Percentiles rank a stretch among this genome's conserved stretches.
phyloP scores from a whole-genome alignment of 1,139 yeast species.

The Suhomyces choctaworum region DNA sequence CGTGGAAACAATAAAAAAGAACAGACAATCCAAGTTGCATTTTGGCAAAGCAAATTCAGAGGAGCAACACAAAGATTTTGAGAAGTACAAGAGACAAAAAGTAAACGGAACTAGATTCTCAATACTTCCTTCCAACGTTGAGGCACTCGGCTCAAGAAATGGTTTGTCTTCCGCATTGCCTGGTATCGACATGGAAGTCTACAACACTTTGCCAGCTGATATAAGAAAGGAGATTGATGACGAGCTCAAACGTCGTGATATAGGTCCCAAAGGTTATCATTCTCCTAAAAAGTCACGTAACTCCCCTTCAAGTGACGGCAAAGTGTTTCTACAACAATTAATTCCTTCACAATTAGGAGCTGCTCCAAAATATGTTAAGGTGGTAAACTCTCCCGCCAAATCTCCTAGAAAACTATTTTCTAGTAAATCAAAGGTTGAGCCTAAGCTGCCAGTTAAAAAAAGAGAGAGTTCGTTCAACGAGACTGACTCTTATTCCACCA shows the following conservation, averaged over 20 bases:
- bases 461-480: constrained; percentile 16
- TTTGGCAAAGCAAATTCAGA: constrained; percentile 19
- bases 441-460: constrained; percentile 16
- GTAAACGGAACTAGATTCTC: neutral
- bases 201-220: constrained; percentile 53
- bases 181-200: constrained; percentile 60
- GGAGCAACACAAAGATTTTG: neutral
- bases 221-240: constrained; percentile 49
- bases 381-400: constrained; percentile 34
- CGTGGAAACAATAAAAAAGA: constrained; percentile 29
- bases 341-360: constrained; percentile 36
- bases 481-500: constrained; percentile 36
- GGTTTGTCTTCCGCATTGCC: too few species aligned
- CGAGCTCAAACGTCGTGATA: constrained; percentile 44
- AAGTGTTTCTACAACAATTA: constrained; percentile 42
- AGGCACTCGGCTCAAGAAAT: constrained; percentile 14
- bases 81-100: neutral
- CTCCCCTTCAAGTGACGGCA: constrained; percentile 19
- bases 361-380: constrained; percentile 35
- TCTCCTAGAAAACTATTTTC: constrained; percentile 22
- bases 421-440: constrained; percentile 11
- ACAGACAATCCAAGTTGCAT: constrained; percentile 46
- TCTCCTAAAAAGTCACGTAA: constrained; percentile 14
- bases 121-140: neutral
- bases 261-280: constrained; percentile 15